A percentile compares a stretch with the other conserved stretches of the same genome.
phyloP scores from a whole-genome alignment of 225 moss, liverwort and hornwort species.

The Pseudoscleropodium purum region DNA sequence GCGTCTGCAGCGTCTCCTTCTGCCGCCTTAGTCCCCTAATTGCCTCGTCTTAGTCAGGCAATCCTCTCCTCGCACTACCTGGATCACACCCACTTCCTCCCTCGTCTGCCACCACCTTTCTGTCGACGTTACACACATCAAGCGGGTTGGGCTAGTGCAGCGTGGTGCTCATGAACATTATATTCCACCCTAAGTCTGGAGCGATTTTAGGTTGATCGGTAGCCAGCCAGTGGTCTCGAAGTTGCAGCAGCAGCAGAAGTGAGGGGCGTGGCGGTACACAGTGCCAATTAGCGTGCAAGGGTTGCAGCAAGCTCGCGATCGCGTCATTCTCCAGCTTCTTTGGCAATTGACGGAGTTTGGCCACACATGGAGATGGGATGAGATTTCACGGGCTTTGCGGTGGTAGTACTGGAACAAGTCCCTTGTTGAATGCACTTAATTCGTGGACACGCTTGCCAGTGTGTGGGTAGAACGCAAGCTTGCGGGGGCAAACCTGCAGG shows the following conservation, averaged over 20 bases:
- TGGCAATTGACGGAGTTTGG: not conserved
- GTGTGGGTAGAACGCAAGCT: not conserved
- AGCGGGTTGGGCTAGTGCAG: not conserved
- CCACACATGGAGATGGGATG: not conserved
- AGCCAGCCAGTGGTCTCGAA: not conserved
- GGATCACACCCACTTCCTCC: not conserved
- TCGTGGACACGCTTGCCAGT: not conserved
- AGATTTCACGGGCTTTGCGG: not conserved
- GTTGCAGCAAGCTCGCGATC: not conserved
- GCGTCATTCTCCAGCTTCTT: not conserved
- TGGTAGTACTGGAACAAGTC: not conserved
- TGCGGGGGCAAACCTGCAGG: not conserved
- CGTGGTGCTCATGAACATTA: constrained; percentile 4
- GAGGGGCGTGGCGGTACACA: not conserved
- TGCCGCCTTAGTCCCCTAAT: not conserved
- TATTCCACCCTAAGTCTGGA: not conserved
- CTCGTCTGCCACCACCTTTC: not conserved
- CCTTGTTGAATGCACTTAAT: not conserved
- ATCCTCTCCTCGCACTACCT: not conserved
- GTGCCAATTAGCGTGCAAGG: not conserved
- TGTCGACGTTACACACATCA: not conserved
- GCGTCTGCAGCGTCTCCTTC: constrained; percentile 2
- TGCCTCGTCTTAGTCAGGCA: not conserved
- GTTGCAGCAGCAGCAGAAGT: not conserved
- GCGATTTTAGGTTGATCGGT: constrained; percentile 12